Conservation (phyloP, 176 grass and related monocot species). For the Oryza brachyantha region DNA sequence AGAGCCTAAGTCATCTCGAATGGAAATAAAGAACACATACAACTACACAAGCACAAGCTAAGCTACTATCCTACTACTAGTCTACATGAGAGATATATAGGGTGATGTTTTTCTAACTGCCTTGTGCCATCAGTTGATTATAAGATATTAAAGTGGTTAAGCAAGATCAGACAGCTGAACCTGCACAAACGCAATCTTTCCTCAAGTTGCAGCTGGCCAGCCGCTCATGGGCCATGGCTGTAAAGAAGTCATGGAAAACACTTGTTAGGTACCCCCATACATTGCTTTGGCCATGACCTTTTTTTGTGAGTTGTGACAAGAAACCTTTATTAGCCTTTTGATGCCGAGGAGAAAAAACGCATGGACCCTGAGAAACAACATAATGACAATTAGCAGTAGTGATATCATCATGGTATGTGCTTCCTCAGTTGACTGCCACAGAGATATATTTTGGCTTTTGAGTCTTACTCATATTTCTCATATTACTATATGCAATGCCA, state of each 20-base stretch:
- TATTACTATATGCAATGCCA: neutral
- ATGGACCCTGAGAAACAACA: conserved; percentile 19
- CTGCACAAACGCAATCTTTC: conserved; percentile 7
- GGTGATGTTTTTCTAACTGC: neutral
- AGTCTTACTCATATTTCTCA: neutral
- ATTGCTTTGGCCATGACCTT: conserved; percentile 30
- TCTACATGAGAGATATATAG: neutral
- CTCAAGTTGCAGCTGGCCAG: conserved; percentile 24
- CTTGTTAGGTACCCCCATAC: conserved; percentile 26
- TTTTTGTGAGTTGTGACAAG: conserved; percentile 16
- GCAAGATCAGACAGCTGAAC: neutral
- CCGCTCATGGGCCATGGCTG: conserved; percentile 8
- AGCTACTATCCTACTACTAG: neutral
- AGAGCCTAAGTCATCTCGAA: no score
- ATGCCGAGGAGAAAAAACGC: no score
- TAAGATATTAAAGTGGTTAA: neutral
- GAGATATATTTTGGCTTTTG: conserved; percentile 36
- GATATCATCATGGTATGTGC: neutral
- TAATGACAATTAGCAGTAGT: neutral
- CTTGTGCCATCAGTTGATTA: neutral
- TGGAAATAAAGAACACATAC: no score
- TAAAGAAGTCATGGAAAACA: conserved; percentile 11
- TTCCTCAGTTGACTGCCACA: conserved; percentile 12
- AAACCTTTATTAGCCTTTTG: conserved; percentile 5
- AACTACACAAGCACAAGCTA: neutral